These are phyloP conservation scores for Podila verticillata DNA, from an alignment of 192 early-diverging fungal genomes.

Conservation along the genomic window DNA sequence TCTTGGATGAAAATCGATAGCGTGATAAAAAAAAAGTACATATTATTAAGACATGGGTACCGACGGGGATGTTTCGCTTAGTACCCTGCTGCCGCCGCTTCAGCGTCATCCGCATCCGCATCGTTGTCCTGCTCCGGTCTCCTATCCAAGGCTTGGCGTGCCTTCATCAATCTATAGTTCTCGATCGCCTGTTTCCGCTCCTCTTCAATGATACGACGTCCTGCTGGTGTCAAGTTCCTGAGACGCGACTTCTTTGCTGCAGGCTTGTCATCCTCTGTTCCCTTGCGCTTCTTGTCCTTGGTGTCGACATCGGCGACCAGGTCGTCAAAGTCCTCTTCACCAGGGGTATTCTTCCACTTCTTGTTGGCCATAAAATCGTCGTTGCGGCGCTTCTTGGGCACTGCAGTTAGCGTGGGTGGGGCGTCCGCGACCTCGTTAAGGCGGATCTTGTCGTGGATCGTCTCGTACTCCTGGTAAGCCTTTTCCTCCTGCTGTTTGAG, in stretches of 20 bases:
- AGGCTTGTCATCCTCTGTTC: background rate
- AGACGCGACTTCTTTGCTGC: background rate
- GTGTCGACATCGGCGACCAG: conserved; percentile 5
- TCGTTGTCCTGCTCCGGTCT: conserved; percentile 26
- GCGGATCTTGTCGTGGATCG: conserved; percentile 61
- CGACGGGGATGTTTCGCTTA: background rate
- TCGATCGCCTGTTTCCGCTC: conserved; percentile 63
- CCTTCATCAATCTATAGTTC: conserved; percentile 62
- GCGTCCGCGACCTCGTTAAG: conserved; percentile 67
- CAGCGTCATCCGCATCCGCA: conserved; percentile 37
- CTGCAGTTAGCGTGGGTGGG: conserved; percentile 57
- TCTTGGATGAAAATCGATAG: too few species aligned
- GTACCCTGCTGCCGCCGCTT: conserved; percentile 33
- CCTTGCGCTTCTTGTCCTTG: background rate
- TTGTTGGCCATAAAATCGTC: conserved; percentile 53
- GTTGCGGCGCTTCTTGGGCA: conserved; percentile 59
- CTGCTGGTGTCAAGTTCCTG: conserved; percentile 55
- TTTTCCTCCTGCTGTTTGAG: conserved; percentile 51
- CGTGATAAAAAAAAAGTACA: too few species aligned
- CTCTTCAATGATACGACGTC: conserved; percentile 55
- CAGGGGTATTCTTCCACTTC: conserved; percentile 49
- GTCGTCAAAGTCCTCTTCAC: conserved; percentile 27
- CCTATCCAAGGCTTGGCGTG: conserved; percentile 41
- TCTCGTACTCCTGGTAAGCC: conserved; percentile 58
- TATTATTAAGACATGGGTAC: too few species aligned